Conservation (phyloP, 2,329 filamentous ascomycete genomes). For the Basipetospora sp. region DNA sequence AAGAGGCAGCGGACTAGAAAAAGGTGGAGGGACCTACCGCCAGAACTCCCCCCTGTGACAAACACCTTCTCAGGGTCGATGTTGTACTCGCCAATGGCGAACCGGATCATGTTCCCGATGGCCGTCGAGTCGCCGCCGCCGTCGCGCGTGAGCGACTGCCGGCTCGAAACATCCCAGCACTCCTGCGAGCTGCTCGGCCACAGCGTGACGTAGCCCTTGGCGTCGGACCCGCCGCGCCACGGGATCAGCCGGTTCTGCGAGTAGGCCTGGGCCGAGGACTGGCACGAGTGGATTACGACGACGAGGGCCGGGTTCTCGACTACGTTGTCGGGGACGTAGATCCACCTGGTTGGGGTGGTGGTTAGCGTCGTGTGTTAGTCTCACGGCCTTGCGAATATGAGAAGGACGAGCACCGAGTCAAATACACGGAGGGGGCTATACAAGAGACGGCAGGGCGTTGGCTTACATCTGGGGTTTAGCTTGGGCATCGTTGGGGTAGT, state of each 20-base stretch:
- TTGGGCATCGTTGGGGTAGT: neutral
- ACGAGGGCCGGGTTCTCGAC: constrained; percentile 32
- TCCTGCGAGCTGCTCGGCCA: constrained; percentile 29
- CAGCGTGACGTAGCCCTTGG: constrained; percentile 39
- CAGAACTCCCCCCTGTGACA: constrained; percentile 23
- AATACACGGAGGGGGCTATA: too few species aligned
- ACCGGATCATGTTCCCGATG: constrained; percentile 40
- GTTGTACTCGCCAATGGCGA: constrained; percentile 30
- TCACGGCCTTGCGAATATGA: too few species aligned
- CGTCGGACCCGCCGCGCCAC: constrained; percentile 38
- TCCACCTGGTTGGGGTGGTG: constrained; percentile 1
- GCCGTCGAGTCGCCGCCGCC: constrained; percentile 36
- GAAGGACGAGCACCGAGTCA: too few species aligned
- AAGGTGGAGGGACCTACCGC: constrained; percentile 29
- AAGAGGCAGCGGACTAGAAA: too few species aligned
- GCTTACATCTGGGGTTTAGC: constrained; percentile 1
- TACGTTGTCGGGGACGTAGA: constrained; percentile 23
- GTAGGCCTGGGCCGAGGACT: constrained; percentile 36
- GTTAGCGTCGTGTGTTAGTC: neutral
- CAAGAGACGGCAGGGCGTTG: neutral
- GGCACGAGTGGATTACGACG: constrained; percentile 43
- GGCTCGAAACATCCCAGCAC: constrained; percentile 47
- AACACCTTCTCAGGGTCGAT: constrained; percentile 34
- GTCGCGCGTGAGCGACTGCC: constrained; percentile 31
- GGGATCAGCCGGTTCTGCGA: constrained; percentile 27